These are phyloP conservation scores for Mesembryanthemum crystallinum DNA, from an alignment of 148 eudicot genomes.

Conservation along the genomic window DNA sequence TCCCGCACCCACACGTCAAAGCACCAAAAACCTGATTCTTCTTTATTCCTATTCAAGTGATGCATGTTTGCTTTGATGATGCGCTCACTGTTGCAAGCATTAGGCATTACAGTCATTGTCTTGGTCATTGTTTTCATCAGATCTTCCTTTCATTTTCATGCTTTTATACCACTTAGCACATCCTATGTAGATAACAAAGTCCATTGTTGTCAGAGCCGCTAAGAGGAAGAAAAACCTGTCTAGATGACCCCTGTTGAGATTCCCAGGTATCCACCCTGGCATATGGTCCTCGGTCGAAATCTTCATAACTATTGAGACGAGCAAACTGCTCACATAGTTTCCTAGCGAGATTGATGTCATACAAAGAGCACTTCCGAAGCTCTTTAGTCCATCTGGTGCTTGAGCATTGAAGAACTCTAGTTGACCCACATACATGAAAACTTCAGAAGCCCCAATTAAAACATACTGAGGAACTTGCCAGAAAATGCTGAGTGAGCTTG, in stretches of 20 bases:
- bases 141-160: constrained; percentile 53
- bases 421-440: constrained; percentile 91
- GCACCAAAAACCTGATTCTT: background rate
- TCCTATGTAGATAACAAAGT: constrained; percentile 51
- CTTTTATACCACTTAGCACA: constrained; percentile 75
- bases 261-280: constrained; percentile 95
- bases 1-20: background rate
- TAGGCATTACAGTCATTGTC: constrained; percentile 27
- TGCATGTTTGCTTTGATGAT: constrained; percentile 2
- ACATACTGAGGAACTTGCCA: constrained; percentile 94
- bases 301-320: constrained; percentile 71
- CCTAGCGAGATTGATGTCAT: constrained; percentile 96
- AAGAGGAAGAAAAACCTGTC: constrained; percentile 80
- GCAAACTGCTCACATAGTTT: constrained; percentile 74
- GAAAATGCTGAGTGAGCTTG: constrained; percentile 70
- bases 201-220: constrained; percentile 58
- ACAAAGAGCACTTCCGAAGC: constrained; percentile 90
- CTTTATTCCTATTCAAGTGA: constrained; percentile 17
- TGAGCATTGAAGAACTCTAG: constrained; percentile 90
- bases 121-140: constrained; percentile 26
- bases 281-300: constrained; percentile 61
- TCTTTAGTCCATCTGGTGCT: constrained; percentile 84
- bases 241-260: constrained; percentile 76
- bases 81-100: background rate
- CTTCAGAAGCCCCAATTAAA: constrained; percentile 82